Evolutionary conservation across 192 early-diverging fungal species (phyloP), one percentile per base, ranked within the genome.

Genomic region (Phycomyces blakesleeanus): DNA sequence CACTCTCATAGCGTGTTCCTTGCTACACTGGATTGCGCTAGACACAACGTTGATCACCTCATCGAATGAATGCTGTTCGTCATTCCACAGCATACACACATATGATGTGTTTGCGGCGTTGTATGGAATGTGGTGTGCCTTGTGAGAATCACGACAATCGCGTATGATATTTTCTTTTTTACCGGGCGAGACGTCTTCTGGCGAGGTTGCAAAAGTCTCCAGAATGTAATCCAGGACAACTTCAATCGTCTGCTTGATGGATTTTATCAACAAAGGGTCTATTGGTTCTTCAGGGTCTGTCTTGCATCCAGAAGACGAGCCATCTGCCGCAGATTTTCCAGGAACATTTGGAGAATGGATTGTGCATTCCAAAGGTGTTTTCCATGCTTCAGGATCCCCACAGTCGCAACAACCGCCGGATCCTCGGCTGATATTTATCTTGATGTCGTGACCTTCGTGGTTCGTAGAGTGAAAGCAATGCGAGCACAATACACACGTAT

Each of bases 381-480:
- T 89, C 95, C 95, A 98, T 37, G 96, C 97, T 76, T 98, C 96
- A 2, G 87, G 81, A 69, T 99, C 97, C 29, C 95, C 96, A 72
- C 97, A 99, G 75, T 99, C 97, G 75, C 97, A 99, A 76, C 93
- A 99, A 1, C 97, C 97, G 27, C 94, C 94, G 8, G 78, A 81
- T 9, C 90, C 89, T 49, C 82, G 77, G 52, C 91, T 90, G 18
- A 97, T 83, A 34, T 83, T 86, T 70, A 98, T 95, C 38, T 86
- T 89, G 1, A 91, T 90, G 66, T 97, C 93, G 61, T 99, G 97
- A 27, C 93, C 93, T 42, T 88, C 85, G 72, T 99, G 97, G 71
- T 95, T 83, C 0, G 91, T 90, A 8, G 87, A 91, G 69, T 91
- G 90, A 72, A 96, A 99, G 77, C 97, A 99, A 49, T 82, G 71